Conservation (phyloP, 768 basidiomycete species). For the Suillus tomentosus region DNA sequence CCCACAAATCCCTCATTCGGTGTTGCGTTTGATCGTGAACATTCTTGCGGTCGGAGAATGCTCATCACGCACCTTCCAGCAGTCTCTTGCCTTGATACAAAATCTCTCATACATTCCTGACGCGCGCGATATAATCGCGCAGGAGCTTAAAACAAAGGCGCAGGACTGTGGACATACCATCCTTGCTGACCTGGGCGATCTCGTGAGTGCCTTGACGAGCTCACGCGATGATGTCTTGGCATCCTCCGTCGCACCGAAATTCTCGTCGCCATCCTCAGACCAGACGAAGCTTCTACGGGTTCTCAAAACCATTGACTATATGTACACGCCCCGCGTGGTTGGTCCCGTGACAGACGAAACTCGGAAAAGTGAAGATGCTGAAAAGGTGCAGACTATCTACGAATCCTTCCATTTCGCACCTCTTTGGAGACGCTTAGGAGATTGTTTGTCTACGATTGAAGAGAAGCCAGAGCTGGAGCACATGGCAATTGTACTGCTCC, state of each 20-base stretch:
- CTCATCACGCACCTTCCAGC: constrained; percentile 93
- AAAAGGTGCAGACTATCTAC: constrained; percentile 87
- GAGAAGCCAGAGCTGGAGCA: constrained; percentile 80
- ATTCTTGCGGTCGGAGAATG: constrained; percentile 98
- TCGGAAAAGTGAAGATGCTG: constrained; percentile 55
- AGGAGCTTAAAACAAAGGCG: constrained; percentile 83
- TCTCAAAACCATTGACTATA: constrained; percentile 96
- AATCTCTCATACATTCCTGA: constrained; percentile 88
- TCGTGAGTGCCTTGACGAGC: constrained; percentile 62
- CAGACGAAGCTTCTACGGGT: constrained; percentile 97
- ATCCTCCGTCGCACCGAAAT: constrained; percentile 78
- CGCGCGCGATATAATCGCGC: constrained; percentile 84
- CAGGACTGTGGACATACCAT: constrained; percentile 85
- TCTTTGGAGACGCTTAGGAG: constrained; percentile 88
- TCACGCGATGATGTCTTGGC: constrained; percentile 57
- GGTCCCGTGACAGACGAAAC: constrained; percentile 39
- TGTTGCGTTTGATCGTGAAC: constrained; percentile 92
- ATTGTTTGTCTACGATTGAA: constrained; percentile 83
- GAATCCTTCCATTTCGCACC: constrained; percentile 88
- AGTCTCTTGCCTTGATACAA: constrained; percentile 89
- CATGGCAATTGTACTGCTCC: constrained; percentile 89
- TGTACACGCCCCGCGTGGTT: constrained; percentile 71
- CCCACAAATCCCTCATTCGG: constrained; percentile 82
- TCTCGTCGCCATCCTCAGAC: constrained; percentile 90
- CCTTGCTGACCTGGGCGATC: constrained; percentile 74